Base-by-base conservation (phyloP, 805 yeast genomes). In the Saturnispora saitoi region DNA sequence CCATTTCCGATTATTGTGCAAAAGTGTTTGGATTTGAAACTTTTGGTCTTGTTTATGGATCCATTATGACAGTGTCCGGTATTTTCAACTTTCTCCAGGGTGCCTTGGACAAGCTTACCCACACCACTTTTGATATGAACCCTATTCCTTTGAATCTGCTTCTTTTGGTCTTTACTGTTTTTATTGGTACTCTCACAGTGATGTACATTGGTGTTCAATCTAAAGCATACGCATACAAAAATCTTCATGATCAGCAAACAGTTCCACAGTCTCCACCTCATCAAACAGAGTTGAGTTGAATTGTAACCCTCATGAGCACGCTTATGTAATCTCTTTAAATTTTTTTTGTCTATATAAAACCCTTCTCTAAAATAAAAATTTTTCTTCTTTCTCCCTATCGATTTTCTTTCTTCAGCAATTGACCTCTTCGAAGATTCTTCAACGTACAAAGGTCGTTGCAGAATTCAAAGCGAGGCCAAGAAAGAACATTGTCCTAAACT, bases 11-110 rank as follows among this genome's bases (percentile, higher is more conserved):
- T 58, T 73, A 70, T 57, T 77, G 81, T 57, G 80, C 84, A 26
- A 81, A 80, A 60, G 80, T 76, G 43, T 80, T 78, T 60, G 83
- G 84, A 1, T 72, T 75, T 54, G 80, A 77, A 56, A 76, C 82
- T 10, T 75, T 77, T 59, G 82, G 84, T 36, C 73, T 79, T 1
- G 72, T 77, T 28, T 77, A 77, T 56, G 81, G 81, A n/a, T 62
- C 77, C 17, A 73, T 76, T 30, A 75, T 76, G 64, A 72, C 78
- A 40, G 64, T 73, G 22, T 70, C 80, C 1, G 82, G 82, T 32
- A 53, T 74, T 15, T 61, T 74, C 59, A 77, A 77, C 57, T 73
- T 71, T 51, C 60, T 66, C 37, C 82, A 77, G 58, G 63, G 71
- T 24, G 55, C 63, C 12, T 67, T 77, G 56, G 82, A 77, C 56